Conservation (phyloP, 306 rosid species). For the Purshia tridentata region DNA sequence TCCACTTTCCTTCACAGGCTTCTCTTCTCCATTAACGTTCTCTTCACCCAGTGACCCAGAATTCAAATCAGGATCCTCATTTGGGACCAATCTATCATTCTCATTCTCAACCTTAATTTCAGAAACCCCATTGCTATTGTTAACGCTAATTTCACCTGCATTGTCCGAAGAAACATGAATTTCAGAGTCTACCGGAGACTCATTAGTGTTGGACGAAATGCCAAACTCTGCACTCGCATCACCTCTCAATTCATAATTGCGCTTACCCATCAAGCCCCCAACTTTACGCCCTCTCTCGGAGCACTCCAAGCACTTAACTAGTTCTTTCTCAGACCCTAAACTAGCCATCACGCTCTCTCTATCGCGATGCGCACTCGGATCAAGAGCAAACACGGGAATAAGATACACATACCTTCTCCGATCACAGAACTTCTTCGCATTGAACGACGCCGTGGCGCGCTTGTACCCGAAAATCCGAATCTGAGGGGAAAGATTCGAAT, state of each 20-base stretch:
- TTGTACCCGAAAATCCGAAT: slow-evolving; percentile 81
- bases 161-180: slow-evolving; percentile 3
- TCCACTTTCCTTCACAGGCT: slow-evolving; percentile 35
- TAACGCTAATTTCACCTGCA: neutral
- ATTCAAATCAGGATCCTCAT: slow-evolving; percentile 21
- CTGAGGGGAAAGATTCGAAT: slow-evolving; percentile 69
- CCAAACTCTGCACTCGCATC: slow-evolving; percentile 31
- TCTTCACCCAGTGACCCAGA: slow-evolving; percentile 41
- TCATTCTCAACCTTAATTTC: slow-evolving; percentile 38
- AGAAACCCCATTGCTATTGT: neutral
- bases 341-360: slow-evolving; percentile 92
- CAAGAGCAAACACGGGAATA: slow-evolving; percentile 81
- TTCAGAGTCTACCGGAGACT: slow-evolving; percentile 25
- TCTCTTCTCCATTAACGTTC: slow-evolving; percentile 37
- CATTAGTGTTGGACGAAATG: slow-evolving; percentile 35
- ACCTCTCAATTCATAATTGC: slow-evolving; percentile 41
- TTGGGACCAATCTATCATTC: slow-evolving; percentile 23
- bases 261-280: slow-evolving; percentile 65
- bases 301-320: slow-evolving; percentile 72
- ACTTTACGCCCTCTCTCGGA: slow-evolving; percentile 94
- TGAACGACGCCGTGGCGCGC: slow-evolving; percentile 82
- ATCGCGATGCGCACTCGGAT: slow-evolving; percentile 78
- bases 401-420: slow-evolving; percentile 94
- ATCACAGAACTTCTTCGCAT: slow-evolving; percentile 91
- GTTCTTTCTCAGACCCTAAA: slow-evolving; percentile 71